Evolutionary conservation across 352 stramenopile genomes (phyloP), one percentile per base, ranked within the genome.

Genomic region (Phytophthora aleatoria): DNA sequence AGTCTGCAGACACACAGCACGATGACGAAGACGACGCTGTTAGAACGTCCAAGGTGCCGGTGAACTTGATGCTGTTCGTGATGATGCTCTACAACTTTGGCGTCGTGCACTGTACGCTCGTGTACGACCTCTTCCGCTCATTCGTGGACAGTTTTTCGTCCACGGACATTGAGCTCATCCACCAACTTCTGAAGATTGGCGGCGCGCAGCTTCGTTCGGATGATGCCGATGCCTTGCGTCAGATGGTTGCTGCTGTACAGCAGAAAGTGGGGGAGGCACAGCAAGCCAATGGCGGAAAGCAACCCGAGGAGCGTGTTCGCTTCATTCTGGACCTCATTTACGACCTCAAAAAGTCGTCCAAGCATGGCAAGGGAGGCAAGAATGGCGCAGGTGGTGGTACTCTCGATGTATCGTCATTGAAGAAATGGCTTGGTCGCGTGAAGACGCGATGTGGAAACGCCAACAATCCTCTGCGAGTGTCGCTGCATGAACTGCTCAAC

Each of bases 271-370:
- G 71, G 20, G 61, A 76, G 41, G 58, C 64, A 20, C 67, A 79
- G 50, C 44, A 73, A 76, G 35, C 74, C 62, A 57, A 67, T 28
- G 31, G 52, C 10, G 53, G 48, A 20, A 68, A 51, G 39, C 61
- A 87, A 58, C 73, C 62, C 5, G 67, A 83, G n/a, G 79, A 90
- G 53, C 83, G 84, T 48, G 73, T 92, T 58, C 81, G 83, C 9
- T 94, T 94, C 70, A 96, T 99, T 64, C 72, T 99, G 27, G 93
- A 98, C 53, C 86, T 97, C 11, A 98, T 99, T 51, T 97, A 94
- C 62, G 94, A 98, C 68, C 78, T 99, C 20, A 98, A 98, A 73
- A 98, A 99, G 72, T 75, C 83, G 58, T 97, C 96, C 59, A 98
- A 97, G 73, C 85, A 92, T 38, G 92, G 94, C 50, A 88, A 96